Percentiles rank a stretch among this genome's conserved stretches.
Conservation (phyloP, 106 monocot species). For the Dactylorhiza incarnata region DNA sequence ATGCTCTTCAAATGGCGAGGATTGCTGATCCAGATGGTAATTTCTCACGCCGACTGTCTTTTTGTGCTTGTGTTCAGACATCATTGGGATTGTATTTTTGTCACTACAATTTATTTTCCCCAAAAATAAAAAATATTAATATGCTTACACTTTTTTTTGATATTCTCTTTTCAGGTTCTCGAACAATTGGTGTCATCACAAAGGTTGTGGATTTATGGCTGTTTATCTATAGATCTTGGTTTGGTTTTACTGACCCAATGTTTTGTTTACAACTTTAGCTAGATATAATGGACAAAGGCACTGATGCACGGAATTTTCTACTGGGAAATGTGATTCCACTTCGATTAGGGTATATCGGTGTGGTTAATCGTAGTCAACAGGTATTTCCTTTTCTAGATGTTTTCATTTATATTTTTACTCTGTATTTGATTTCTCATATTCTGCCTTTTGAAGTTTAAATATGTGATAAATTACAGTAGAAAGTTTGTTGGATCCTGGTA, state of each 20-base stretch:
- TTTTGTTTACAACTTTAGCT: constrained; percentile 26
- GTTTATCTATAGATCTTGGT: not conserved
- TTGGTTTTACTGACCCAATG: not conserved
- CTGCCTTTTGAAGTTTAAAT: not conserved
- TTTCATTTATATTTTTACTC: not conserved
- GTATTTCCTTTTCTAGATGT: constrained; percentile 1
- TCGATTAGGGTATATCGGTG: constrained; percentile 23
- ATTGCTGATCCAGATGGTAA: constrained; percentile 94
- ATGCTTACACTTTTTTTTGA: not conserved
- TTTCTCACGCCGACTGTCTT: not conserved
- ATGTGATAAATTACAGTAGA: not conserved
- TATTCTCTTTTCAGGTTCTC: constrained; percentile 19
- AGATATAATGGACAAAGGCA: constrained; percentile 67
- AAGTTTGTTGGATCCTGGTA: not conserved
- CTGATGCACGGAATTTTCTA: constrained; percentile 21
- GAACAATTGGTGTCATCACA: constrained; percentile 95
- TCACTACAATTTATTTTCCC: not conserved
- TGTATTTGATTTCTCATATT: not conserved
- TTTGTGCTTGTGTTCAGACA: not conserved
- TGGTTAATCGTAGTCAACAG: constrained; percentile 29
- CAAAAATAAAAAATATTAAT: not conserved
- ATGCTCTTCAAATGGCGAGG: constrained; percentile 93
- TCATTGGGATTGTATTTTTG: not conserved
- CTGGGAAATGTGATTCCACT: constrained; percentile 27
- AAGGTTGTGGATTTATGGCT: constrained; percentile 40